Evolutionary conservation across 768 basidiomycete genomes (phyloP).

Genomic region (Trametes villosa): DNA sequence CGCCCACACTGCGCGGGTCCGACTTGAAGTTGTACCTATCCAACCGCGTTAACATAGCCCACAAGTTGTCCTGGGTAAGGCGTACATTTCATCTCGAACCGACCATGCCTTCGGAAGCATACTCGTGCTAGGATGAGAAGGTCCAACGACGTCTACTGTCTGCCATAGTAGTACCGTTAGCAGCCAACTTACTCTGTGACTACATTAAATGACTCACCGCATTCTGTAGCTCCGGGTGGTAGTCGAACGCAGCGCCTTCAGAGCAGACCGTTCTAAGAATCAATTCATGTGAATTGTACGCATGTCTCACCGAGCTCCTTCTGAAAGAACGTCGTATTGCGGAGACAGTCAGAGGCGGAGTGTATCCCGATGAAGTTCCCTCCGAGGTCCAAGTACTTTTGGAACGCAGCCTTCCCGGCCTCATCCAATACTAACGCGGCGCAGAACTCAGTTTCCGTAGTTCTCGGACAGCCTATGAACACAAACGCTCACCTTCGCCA

Average conservation of each 20-base stretch:
- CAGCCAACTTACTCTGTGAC: background rate
- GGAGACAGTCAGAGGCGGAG: conserved; percentile 47
- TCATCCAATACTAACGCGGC: conserved; percentile 45
- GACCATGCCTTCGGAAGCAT: conserved; percentile 41
- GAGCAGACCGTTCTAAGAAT: background rate
- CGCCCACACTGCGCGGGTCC: conserved; percentile 50
- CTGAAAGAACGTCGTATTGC: conserved; percentile 45
- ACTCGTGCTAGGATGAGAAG: conserved; percentile 48
- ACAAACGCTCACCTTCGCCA: conserved; percentile 43
- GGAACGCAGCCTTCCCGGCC: conserved; percentile 44
- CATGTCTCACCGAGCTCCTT: conserved; percentile 41
- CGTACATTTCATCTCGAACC: conserved; percentile 45
- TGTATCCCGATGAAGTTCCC: conserved; percentile 53
- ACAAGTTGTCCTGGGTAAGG: background rate
- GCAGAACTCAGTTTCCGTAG: background rate
- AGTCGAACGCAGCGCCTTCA: conserved; percentile 50
- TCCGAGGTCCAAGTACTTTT: conserved; percentile 47
- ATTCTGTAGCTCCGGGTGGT: conserved; percentile 47
- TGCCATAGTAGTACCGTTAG: background rate
- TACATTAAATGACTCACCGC: conserved; percentile 39
- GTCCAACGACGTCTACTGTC: conserved; percentile 46
- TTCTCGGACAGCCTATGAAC: background rate
- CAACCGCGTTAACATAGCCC: background rate
- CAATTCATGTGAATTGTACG: background rate
- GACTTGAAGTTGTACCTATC: conserved; percentile 50